These are phyloP conservation scores for Arthroderma sp. DNA, from an alignment of 2,329 filamentous ascomycete species.

Conservation along the genomic window DNA sequence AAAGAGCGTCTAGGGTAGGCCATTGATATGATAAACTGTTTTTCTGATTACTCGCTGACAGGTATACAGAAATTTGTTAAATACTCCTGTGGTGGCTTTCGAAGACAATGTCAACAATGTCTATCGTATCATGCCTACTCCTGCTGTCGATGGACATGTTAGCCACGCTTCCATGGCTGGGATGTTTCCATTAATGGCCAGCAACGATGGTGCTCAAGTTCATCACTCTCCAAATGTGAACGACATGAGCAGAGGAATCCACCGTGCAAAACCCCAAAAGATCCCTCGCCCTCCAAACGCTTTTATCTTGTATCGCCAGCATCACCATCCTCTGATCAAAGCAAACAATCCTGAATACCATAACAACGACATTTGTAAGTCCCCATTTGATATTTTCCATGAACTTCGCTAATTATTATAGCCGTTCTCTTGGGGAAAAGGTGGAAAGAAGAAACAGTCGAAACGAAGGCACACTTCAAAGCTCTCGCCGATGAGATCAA, in stretches of 20 bases:
- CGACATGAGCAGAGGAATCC: conserved; percentile 5
- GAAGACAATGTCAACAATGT: conserved; percentile 18
- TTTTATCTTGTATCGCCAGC: conserved; percentile 34
- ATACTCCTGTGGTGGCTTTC: conserved; percentile 16
- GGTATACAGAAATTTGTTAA: conserved; percentile 14
- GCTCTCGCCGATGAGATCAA: conserved; percentile 27
- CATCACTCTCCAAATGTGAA: not conserved
- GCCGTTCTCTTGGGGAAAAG: conserved; percentile 30
- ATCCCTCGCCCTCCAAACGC: conserved; percentile 34
- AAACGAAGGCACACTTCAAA: conserved; percentile 26
- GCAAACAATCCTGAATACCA: conserved; percentile 27
- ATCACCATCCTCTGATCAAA: conserved; percentile 26
- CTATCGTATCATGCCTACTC: conserved; percentile 19
- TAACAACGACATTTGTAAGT: conserved; percentile 36
- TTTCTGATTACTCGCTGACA: conserved; percentile 6
- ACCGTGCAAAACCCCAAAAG: conserved; percentile 18
- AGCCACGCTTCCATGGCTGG: conserved; percentile 14
- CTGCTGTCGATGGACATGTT: conserved; percentile 14
- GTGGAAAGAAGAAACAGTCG: conserved; percentile 27
- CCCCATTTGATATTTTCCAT: not conserved
- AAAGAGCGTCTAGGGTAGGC: conserved; percentile 20
- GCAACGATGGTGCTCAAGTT: not conserved
- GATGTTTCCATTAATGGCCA: conserved; percentile 9
- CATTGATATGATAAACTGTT: not conserved
- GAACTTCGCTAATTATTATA: conserved; percentile 11